Conservation (phyloP, 1,284 basidiomycete genomes). For the Neolentinus lepideus region DNA sequence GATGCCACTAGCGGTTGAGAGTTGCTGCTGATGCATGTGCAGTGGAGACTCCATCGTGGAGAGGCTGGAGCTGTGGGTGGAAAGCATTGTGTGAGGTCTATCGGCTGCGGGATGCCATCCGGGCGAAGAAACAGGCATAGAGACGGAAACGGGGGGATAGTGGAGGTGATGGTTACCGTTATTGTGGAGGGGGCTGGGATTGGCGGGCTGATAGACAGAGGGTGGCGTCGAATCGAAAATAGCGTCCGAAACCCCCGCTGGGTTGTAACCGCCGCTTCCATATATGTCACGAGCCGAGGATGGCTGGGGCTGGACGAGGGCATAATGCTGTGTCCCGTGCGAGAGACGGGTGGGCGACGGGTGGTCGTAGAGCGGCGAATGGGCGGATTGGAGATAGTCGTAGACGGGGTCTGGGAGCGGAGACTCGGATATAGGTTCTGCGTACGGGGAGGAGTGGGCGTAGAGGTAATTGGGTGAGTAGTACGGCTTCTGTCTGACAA, state of each 20-base stretch:
- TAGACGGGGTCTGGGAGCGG: not conserved
- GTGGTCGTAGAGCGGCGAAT: not conserved
- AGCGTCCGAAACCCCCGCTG: not conserved
- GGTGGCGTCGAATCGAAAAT: not conserved
- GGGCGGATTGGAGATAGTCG: not conserved
- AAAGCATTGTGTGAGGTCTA: not conserved
- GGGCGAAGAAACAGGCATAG: not conserved
- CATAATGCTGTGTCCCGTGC: not conserved
- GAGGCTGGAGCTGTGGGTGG: not conserved
- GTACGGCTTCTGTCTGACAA: not conserved
- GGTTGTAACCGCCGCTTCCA: not conserved
- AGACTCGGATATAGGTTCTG: not conserved
- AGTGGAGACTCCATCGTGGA: not conserved
- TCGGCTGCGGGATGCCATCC: not conserved
- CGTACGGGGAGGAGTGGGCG: not conserved
- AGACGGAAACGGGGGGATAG: not conserved
- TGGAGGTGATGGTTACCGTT: not conserved
- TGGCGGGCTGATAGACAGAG: not conserved
- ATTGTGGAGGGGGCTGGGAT: not conserved
- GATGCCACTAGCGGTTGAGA: not conserved
- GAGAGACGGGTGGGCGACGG: not conserved
- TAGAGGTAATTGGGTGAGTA: not conserved
- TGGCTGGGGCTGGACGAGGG: not conserved
- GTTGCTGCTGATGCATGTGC: not conserved
- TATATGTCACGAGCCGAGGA: not conserved